Conservation (phyloP, 2,329 filamentous ascomycete genomes). For the Bipolaris gigantea region DNA sequence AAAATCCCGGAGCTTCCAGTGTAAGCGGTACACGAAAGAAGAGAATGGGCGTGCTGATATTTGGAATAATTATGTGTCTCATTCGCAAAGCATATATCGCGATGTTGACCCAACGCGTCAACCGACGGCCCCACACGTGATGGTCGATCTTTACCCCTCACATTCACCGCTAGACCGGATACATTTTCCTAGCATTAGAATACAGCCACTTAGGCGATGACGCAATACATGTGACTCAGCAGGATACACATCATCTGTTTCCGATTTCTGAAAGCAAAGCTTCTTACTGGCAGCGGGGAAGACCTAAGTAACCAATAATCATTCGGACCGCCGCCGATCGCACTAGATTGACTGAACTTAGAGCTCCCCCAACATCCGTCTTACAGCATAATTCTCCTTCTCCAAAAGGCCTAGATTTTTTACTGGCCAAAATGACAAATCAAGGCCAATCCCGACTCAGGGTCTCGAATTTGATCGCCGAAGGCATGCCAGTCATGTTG, state of each 20-base stretch:
- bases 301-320: neutral
- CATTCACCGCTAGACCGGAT: neutral
- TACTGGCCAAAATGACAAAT: neutral
- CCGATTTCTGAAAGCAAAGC: neutral
- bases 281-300: neutral
- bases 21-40: neutral
- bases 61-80: neutral
- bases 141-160: neutral
- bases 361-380: neutral
- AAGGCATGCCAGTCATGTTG: slow-evolving; percentile 42
- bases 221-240: neutral
- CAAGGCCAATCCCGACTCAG: neutral
- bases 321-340: neutral
- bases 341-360: neutral
- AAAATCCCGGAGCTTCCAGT: neutral
- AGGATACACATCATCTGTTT: neutral
- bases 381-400: neutral
- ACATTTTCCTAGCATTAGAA: neutral
- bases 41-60: neutral
- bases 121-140: neutral
- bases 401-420: neutral
- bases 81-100: neutral
- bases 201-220: neutral
- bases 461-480: slow-evolving; percentile 16
- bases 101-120: neutral